Evolutionary conservation across 2,329 filamentous ascomycete species (phyloP).

Genomic region (Blastomyces gilchristii): DNA sequence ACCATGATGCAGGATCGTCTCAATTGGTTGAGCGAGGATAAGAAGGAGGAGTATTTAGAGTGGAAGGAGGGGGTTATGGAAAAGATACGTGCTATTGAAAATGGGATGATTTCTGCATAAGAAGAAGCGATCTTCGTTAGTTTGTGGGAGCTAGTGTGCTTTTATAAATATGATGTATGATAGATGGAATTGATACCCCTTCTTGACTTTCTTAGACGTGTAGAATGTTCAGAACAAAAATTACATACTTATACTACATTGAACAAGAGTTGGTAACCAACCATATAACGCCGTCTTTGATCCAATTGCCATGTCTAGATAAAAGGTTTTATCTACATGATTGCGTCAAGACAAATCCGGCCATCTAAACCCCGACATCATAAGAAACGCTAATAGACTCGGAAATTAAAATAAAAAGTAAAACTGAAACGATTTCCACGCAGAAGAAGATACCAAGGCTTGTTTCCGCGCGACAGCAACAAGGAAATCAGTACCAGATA

Average conservation of each 20-base stretch:
- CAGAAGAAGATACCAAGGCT: background rate
- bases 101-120: background rate
- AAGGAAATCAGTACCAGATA: constrained; percentile 67
- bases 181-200: background rate
- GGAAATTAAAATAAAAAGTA: background rate
- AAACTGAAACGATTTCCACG: background rate
- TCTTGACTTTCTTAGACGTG: background rate
- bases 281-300: background rate
- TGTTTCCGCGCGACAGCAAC: background rate
- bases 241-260: background rate
- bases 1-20: constrained; percentile 43
- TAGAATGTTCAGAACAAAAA: background rate
- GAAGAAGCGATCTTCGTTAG: background rate
- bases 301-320: constrained; percentile 1
- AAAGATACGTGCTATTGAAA: constrained; percentile 27
- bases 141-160: background rate
- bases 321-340: background rate
- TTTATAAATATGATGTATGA: constrained; percentile 1
- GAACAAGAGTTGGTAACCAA: background rate
- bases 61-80: constrained; percentile 37
- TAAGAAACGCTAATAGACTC: background rate
- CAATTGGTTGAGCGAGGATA: constrained; percentile 39
- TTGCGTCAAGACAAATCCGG: background rate
- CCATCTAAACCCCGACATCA: background rate
- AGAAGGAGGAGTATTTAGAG: constrained; percentile 30